These are phyloP conservation scores for Candida frijolesensis DNA, from an alignment of 1,139 yeast species.

Conservation along the genomic window DNA sequence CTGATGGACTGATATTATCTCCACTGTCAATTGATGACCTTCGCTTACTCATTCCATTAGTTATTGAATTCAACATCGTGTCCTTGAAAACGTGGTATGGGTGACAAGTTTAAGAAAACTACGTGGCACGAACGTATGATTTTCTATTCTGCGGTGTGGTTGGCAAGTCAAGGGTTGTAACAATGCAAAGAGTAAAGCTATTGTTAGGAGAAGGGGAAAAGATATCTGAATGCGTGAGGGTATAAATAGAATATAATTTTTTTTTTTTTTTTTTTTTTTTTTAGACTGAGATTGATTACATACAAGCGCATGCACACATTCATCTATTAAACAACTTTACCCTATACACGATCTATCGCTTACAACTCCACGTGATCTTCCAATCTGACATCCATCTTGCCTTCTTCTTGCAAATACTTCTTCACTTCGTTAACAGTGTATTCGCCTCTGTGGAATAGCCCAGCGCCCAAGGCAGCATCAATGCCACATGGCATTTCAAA, in stretches of 20 bases:
- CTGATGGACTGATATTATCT: conserved; percentile 10
- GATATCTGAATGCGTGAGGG: too few species aligned
- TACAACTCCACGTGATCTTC: conserved; percentile 68
- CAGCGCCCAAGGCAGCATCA: conserved; percentile 98
- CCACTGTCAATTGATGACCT: conserved; percentile 11
- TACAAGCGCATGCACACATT: too few species aligned
- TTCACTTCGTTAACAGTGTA: conserved; percentile 86
- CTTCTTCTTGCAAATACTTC: conserved; percentile 64
- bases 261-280: too few species aligned
- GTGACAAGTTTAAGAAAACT: background rate
- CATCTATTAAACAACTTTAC: background rate
- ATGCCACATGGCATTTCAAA: conserved; percentile 72
- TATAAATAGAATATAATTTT: too few species aligned
- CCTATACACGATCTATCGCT: background rate
- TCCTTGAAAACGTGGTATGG: background rate
- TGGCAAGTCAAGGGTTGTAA: too few species aligned
- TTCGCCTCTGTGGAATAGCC: conserved; percentile 94
- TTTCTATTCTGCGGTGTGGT: too few species aligned
- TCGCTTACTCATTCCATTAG: background rate
- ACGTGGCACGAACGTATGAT: too few species aligned
- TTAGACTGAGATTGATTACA: background rate
- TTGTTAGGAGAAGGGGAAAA: too few species aligned
- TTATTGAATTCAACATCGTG: background rate
- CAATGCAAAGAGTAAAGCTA: too few species aligned
- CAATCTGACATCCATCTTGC: conserved; percentile 94